phyloP scores from a whole-genome alignment of 2,329 filamentous ascomycete species.

The Akanthomyces dipterigenus region DNA sequence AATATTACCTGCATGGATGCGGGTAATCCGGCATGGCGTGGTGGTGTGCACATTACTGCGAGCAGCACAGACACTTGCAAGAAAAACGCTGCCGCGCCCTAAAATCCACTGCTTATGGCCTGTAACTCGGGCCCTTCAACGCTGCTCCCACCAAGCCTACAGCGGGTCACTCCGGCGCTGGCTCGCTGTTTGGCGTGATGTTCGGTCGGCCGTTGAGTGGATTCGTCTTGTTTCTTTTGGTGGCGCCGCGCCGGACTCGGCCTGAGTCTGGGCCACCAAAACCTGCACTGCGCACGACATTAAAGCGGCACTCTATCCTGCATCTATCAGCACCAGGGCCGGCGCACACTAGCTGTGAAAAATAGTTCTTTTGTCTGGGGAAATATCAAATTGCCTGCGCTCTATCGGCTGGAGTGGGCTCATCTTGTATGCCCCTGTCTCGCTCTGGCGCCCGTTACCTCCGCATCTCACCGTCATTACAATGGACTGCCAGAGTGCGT shows the following conservation, averaged over 20 bases:
- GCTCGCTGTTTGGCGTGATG: constrained; percentile 1
- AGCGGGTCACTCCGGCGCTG: background rate
- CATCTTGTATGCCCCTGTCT: background rate
- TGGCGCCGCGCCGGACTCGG: constrained; percentile 2
- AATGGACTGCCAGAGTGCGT: too few species aligned
- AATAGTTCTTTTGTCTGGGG: background rate
- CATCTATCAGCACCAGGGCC: background rate
- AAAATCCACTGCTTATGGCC: background rate
- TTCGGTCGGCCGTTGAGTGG: background rate
- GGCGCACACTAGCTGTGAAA: background rate
- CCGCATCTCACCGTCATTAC: background rate
- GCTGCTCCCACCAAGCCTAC: background rate
- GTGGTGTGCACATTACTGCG: too few species aligned
- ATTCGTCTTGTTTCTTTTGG: background rate
- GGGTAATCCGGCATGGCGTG: background rate
- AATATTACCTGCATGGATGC: background rate
- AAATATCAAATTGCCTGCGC: constrained; percentile 12
- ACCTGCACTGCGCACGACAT: too few species aligned
- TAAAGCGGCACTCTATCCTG: background rate
- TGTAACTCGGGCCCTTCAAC: background rate
- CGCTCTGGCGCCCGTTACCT: background rate
- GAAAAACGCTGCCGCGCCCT: background rate
- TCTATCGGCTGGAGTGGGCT: constrained; percentile 12
- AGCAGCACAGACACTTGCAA: too few species aligned
- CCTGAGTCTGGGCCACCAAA: background rate